A percentile compares a stretch with the other conserved stretches of the same genome.
These are phyloP conservation scores for Fusarium camptoceras DNA, from an alignment of 2,329 filamentous ascomycete species.

Conservation along the genomic window DNA sequence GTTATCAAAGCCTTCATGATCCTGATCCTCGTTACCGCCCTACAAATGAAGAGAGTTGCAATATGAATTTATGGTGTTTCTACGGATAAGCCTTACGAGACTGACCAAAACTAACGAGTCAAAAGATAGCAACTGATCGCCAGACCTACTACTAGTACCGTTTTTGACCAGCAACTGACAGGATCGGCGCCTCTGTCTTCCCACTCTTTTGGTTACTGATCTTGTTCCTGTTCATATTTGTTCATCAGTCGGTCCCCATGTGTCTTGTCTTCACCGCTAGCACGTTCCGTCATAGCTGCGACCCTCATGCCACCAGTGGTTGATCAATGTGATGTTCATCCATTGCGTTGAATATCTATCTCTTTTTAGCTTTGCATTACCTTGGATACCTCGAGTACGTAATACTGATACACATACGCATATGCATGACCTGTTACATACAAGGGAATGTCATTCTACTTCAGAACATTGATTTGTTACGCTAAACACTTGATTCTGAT, in stretches of 20 bases:
- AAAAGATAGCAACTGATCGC: constrained; percentile 29
- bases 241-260: neutral
- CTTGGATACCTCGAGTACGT: neutral
- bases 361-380: neutral
- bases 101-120: neutral
- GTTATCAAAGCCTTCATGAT: neutral
- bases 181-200: constrained; percentile 21
- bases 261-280: constrained; percentile 27
- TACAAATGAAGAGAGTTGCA: neutral
- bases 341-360: neutral
- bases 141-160: constrained; percentile 23
- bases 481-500: neutral
- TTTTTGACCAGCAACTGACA: constrained; percentile 29
- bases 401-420: constrained; percentile 3
- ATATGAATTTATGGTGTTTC: constrained; percentile 13
- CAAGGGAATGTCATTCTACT: constrained; percentile 1
- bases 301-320: constrained; percentile 26
- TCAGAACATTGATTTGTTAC: neutral
- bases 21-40: neutral
- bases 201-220: constrained; percentile 18
- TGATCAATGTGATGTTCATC: constrained; percentile 1
- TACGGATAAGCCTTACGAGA: neutral
- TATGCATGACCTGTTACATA: constrained; percentile 2
- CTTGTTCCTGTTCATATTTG: neutral
- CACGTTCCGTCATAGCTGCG: constrained; percentile 33